These are phyloP conservation scores for Exophiala xenobiotica DNA, from an alignment of 2,329 filamentous ascomycete species.

Conservation along the genomic window DNA sequence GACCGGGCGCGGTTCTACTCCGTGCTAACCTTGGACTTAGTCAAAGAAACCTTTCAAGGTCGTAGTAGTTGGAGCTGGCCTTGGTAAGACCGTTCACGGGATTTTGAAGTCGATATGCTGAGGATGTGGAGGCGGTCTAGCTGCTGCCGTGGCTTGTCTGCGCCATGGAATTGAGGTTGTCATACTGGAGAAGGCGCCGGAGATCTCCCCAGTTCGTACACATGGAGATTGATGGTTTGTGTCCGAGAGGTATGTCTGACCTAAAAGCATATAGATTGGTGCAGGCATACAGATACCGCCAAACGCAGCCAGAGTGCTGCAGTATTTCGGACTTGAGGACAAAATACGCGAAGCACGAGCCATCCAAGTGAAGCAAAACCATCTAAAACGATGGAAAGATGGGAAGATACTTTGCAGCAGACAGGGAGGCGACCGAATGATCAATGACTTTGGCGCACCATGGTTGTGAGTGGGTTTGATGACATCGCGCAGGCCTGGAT, in stretches of 20 bases:
- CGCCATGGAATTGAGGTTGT: slow-evolving; percentile 9
- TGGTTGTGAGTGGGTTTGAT: slow-evolving; percentile 5
- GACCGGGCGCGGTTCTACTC: no score
- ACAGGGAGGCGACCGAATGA: slow-evolving; percentile 4
- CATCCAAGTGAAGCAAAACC: slow-evolving; percentile 33
- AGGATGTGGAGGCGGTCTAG: slow-evolving; percentile 8
- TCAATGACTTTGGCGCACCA: slow-evolving; percentile 5
- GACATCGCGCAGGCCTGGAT: no score
- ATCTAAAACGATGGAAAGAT: slow-evolving; percentile 35
- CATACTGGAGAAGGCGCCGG: slow-evolving; percentile 11
- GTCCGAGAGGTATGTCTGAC: no score
- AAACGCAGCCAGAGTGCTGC: slow-evolving; percentile 35
- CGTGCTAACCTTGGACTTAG: no score
- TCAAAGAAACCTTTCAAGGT: slow-evolving; percentile 10
- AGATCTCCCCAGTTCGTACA: slow-evolving; percentile 10
- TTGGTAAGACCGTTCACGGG: slow-evolving; percentile 2
- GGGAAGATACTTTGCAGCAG: slow-evolving; percentile 33
- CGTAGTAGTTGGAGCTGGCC: slow-evolving; percentile 9
- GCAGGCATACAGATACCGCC: slow-evolving; percentile 37
- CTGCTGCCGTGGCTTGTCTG: slow-evolving; percentile 14
- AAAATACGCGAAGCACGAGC: slow-evolving; percentile 28
- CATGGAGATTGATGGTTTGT: no score
- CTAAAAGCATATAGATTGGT: slow-evolving; percentile 25
- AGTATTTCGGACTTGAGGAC: slow-evolving; percentile 32
- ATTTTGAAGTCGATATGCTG: not conserved